Base-by-base conservation (phyloP, 1,139 yeast genomes). In the Sporopachydermia cereana region DNA sequence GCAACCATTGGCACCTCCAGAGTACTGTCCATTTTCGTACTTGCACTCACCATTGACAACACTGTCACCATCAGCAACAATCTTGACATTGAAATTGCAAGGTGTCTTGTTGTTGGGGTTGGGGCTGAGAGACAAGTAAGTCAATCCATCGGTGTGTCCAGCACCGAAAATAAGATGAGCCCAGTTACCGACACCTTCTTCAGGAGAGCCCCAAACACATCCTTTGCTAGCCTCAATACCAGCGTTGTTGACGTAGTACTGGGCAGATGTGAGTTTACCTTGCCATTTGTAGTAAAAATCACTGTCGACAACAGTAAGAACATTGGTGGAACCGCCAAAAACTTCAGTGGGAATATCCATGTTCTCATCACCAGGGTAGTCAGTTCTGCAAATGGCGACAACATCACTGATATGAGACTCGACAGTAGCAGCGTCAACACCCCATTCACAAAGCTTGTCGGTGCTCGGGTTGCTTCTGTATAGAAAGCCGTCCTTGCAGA, bases 291-390 rank as follows among this genome's bases (percentile, higher is more conserved):
- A 82, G 69, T 82, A 82, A 48, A 66, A 54, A 51, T 69, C 74
- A 57, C 76, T 71, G 61, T 79, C 76, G 50, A 81, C 88, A 53
- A 78, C 83, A 44, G 86, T 70, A 51, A 78, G 72, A 49, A 80
- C 79, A 49, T 72, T 66, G 46, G 72, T 58, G 34, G 67, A 57
- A 53, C 86, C 86, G 45, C 78, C 78, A 44, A 64, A 59, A 53
- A 83, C 80, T 58, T 74, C 73, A 49, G 89, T 79, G 64, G 93
- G 91, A 51, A 82, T 72, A 60, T 76, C 84, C 93, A 83, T 83
- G 68, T 81, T 82, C 70, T 83, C 93, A 49, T 91, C 77, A 69
- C 91, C 91, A 60, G 93, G 91, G 69, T 83, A 83, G 64, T 83
- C 93, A 51, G 93, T 83, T 76, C 89, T 78, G 67, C 93, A 83